Conservation (phyloP, 192 early-diverging fungal species). For the Thamnidium elegans region DNA sequence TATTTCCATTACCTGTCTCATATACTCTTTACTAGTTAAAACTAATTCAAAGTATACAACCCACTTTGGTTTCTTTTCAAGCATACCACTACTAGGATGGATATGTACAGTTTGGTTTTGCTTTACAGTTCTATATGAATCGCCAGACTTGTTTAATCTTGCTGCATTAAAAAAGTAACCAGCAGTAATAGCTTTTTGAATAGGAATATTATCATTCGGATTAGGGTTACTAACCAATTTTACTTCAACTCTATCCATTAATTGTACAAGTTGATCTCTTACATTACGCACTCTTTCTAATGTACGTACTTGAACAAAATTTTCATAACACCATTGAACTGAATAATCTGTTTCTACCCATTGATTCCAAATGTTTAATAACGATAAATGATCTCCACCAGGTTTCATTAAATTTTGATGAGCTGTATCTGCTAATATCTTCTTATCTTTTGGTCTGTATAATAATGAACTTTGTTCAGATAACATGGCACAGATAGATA, state of each 20-base stretch:
- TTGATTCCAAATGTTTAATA: conserved; percentile 92
- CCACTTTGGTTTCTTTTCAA: conserved; percentile 81
- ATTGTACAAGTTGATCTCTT: conserved; percentile 86
- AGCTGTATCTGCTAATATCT: conserved; percentile 89
- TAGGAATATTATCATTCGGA: conserved; percentile 78
- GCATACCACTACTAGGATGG: conserved; percentile 84
- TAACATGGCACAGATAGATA: conserved; percentile 93
- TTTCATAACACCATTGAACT: conserved; percentile 95
- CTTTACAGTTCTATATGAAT: conserved; percentile 90
- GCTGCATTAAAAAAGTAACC: conserved; percentile 97
- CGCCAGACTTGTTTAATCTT: conserved; percentile 78
- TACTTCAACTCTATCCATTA: conserved; percentile 93
- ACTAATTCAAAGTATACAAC: conserved; percentile 93
- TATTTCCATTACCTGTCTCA: conserved; percentile 93
- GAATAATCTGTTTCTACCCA: conserved; percentile 89
- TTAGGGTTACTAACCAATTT: conserved; percentile 78
- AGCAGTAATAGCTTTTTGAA: conserved; percentile 89
- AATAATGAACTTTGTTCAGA: conserved; percentile 77
- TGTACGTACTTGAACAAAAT: conserved; percentile 91
- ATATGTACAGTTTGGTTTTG: conserved; percentile 87
- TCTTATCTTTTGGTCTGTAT: conserved; percentile 91
- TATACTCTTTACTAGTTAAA: conserved; percentile 91
- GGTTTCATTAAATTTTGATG: conserved; percentile 84
- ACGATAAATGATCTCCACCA: conserved; percentile 91
- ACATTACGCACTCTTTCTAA: conserved; percentile 89